Base-by-base conservation (phyloP, 1,139 yeast species). In the Geotrichum restrictum region DNA sequence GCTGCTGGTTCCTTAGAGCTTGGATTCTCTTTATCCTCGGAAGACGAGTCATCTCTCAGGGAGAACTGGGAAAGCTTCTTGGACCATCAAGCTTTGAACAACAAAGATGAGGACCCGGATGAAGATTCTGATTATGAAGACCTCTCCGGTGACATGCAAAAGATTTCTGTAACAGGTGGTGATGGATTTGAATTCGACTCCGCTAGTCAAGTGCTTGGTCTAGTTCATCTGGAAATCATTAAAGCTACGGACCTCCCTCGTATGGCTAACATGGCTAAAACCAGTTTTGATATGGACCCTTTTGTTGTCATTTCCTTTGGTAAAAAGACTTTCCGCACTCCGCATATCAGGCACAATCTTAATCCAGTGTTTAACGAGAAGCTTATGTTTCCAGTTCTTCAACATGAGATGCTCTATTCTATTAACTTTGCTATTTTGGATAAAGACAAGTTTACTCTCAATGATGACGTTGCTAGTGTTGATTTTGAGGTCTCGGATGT, bases 241-340 rank as follows among this genome's bases (percentile, higher is more conserved):
- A 79, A 85, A 1, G 88, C 91, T 22, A 73, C 79, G 1, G 89
- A 67, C 52, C 58, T 70, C 33, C 74, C 73, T 1, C 79, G 57
- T 4, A 55, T 63, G 47, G 45, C 59, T 37, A 67, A 70, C 45
- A 60, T 71, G 56, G 71, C 84, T 1, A 74, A 91, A 19, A 80
- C 89, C 19, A 83, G 93, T 0, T 93, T 85, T 63, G 96, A 89
- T 66, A 88, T 93, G 95, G 98, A 93, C 64, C 98, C 98, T 0
- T 93, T 91, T 70, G 95, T 91, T 4, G 93, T 91, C 16, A 83
- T 88, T 0, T 83, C 96, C 0, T 88, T 91, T 67, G 97, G 97
- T 11, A 85, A 87, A 63, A 85, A 85, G 58, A 88, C 94, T 0
- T 91, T 82, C 67, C 79, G 95, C 60, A 89, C 97, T 0, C 84